Percentiles rank a stretch among this genome's conserved stretches.
Conservation (phyloP, 495 filamentous ascomycete genomes). For the Evernia prunastri region DNA sequence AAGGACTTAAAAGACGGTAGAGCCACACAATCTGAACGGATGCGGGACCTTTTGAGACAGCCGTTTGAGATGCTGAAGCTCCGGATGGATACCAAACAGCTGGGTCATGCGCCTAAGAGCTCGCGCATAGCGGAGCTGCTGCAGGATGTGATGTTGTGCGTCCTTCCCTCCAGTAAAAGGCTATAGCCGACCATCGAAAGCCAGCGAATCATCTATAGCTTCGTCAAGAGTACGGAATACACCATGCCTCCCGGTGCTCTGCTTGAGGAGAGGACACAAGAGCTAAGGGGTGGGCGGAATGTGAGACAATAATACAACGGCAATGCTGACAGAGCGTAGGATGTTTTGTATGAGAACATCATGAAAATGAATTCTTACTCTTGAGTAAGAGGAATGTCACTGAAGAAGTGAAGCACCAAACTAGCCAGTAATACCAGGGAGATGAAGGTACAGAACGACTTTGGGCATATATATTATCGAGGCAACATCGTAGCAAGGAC, state of each 20-base stretch:
- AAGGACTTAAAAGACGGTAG: too few species aligned
- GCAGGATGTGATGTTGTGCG: not conserved
- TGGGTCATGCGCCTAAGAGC: not conserved
- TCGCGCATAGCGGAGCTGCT: not conserved
- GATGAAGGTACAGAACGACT: not conserved
- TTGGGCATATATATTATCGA: not conserved
- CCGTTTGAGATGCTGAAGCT: not conserved
- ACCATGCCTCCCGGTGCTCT: not conserved
- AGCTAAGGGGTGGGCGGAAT: too few species aligned
- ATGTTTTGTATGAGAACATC: too few species aligned
- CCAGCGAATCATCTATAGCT: not conserved
- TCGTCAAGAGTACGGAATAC: not conserved
- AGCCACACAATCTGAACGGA: not conserved
- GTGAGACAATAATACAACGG: too few species aligned
- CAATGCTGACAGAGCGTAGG: too few species aligned
- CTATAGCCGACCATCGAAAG: not conserved
- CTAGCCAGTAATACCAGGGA: too few species aligned
- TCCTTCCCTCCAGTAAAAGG: not conserved
- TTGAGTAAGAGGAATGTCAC: not conserved
- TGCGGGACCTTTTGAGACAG: not conserved
- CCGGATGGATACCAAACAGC: not conserved
- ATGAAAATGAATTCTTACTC: too few species aligned
- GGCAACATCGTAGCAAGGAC: not conserved
- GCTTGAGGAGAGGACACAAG: not conserved
- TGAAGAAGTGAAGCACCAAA: not conserved